These are phyloP conservation scores for Mentha longifolia DNA, from an alignment of 257 asterid species.

Conservation along the genomic window DNA sequence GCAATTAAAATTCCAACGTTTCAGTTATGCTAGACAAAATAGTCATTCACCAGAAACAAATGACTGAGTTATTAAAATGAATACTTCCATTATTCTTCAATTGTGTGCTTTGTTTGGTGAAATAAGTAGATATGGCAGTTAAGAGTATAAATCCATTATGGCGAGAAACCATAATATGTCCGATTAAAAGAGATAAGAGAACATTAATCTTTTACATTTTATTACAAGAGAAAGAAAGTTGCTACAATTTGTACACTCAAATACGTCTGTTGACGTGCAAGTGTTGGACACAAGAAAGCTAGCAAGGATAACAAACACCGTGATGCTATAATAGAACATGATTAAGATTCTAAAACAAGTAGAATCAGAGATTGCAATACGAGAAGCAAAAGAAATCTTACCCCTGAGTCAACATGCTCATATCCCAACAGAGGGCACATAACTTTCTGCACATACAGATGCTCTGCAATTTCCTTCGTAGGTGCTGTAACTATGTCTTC, in stretches of 20 bases:
- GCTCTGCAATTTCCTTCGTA: slow-evolving; percentile 72
- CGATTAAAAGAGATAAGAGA: slow-evolving; percentile 16
- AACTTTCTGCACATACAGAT: slow-evolving; percentile 69
- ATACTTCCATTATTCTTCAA: no score
- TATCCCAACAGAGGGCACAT: slow-evolving; percentile 83
- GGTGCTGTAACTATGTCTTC: no score
- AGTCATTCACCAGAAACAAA: no score
- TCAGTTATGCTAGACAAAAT: slow-evolving; percentile 25
- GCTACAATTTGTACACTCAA: background rate
- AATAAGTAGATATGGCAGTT: no score
- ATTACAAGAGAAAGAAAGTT: slow-evolving; percentile 9
- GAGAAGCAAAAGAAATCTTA: slow-evolving; percentile 31
- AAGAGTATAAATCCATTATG: background rate
- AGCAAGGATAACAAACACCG: slow-evolving; percentile 14
- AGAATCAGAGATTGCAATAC: slow-evolving; percentile 7
- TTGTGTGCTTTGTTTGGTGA: no score
- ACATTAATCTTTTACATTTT: background rate
- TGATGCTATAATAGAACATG: background rate
- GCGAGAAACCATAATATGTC: slow-evolving; percentile 5
- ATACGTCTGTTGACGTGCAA: background rate
- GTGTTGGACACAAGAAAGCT: slow-evolving; percentile 19
- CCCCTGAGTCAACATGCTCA: slow-evolving; percentile 94
- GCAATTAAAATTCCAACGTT: slow-evolving; percentile 16
- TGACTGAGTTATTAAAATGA: no score
- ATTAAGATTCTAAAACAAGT: slow-evolving; percentile 3